Percentiles rank a stretch among this genome's conserved stretches.
These are phyloP conservation scores for Macrophomina pseudophaseolina DNA, from an alignment of 2,329 filamentous ascomycete genomes.

Conservation along the genomic window DNA sequence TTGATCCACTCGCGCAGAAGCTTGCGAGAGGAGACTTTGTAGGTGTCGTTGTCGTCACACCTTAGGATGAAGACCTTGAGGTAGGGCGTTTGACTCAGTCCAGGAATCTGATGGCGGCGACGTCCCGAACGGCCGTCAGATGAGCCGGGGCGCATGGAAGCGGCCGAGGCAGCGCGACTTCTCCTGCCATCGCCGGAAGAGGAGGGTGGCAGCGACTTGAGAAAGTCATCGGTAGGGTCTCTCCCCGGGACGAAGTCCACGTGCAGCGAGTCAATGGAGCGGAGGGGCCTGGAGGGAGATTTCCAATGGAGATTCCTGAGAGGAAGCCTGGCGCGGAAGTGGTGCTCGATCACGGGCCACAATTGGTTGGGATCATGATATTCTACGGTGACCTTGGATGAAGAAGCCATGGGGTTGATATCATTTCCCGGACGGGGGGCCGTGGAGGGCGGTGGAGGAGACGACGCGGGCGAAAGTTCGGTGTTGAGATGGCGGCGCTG, in stretches of 20 bases:
- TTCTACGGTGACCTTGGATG: constrained; percentile 63
- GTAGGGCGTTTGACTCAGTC: constrained; percentile 89
- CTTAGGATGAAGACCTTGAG: constrained; percentile 86
- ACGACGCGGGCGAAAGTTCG: background rate
- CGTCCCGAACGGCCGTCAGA: constrained; percentile 49
- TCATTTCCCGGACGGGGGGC: no score
- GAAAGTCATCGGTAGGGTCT: constrained; percentile 47
- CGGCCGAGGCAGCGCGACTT: constrained; percentile 27
- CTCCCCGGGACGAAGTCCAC: constrained; percentile 77
- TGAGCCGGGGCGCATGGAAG: constrained; percentile 28
- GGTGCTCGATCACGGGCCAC: constrained; percentile 79
- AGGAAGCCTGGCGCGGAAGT: constrained; percentile 79
- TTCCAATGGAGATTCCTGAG: constrained; percentile 96
- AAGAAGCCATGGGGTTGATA: no score
- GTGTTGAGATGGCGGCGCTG: no score
- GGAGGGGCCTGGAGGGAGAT: constrained; percentile 85
- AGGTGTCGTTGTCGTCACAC: constrained; percentile 94
- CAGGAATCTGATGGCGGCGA: constrained; percentile 92
- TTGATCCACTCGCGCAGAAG: constrained; percentile 92
- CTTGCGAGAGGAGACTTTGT: constrained; percentile 79
- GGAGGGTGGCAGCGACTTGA: constrained; percentile 31
- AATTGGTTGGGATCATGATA: constrained; percentile 93
- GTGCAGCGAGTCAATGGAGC: constrained; percentile 91
- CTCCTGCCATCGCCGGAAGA: constrained; percentile 16
- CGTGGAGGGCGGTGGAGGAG: background rate